A percentile compares a stretch with the other conserved stretches of the same genome.
Evolutionary conservation across 495 filamentous ascomycete species (phyloP).

Genomic region (Penicillium maclennaniae): DNA sequence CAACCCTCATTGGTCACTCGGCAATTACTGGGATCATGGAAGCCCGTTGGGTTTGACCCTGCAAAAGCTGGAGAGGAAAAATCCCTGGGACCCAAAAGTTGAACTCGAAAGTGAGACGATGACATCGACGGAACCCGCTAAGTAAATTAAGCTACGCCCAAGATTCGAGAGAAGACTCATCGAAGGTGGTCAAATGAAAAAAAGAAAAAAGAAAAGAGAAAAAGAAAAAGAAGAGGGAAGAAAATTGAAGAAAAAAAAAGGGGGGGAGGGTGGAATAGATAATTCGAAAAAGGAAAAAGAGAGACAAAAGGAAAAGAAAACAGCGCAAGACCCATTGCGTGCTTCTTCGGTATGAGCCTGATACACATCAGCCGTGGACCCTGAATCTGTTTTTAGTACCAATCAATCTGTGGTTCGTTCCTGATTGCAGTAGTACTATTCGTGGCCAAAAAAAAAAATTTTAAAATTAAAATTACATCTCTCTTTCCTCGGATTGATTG

Average conservation of each 20-base stretch:
- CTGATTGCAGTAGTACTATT: constrained; percentile 3
- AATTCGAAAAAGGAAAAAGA: constrained; percentile 2
- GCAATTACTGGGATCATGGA: constrained; percentile 2
- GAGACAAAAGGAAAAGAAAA: constrained; percentile 1
- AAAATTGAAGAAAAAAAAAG: not conserved
- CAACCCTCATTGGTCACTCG: constrained; percentile 15
- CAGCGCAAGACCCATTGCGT: constrained; percentile 13
- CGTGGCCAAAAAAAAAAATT: constrained; percentile 5
- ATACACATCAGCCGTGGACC: constrained; percentile 24
- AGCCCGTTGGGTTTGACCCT: not conserved
- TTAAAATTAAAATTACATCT: not conserved
- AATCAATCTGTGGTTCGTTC: constrained; percentile 25
- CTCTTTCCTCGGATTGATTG: not conserved
- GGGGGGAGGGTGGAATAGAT: too few relatives aligned
- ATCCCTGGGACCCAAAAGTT: not conserved
- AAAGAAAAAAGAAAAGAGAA: constrained; percentile 2
- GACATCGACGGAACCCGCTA: constrained; percentile 12
- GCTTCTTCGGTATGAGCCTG: constrained; percentile 10
- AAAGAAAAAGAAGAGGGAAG: constrained; percentile 3
- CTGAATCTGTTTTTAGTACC: constrained; percentile 33
- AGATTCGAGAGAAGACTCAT: constrained; percentile 1
- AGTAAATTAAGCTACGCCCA: constrained; percentile 19
- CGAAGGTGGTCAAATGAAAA: constrained; percentile 2
- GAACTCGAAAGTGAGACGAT: constrained; percentile 3
- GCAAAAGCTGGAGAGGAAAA: not conserved